A percentile compares a stretch with the other conserved stretches of the same genome.
Conservation (phyloP, 2,329 filamentous ascomycete genomes). For the Hymenoscyphus fraxineus region DNA sequence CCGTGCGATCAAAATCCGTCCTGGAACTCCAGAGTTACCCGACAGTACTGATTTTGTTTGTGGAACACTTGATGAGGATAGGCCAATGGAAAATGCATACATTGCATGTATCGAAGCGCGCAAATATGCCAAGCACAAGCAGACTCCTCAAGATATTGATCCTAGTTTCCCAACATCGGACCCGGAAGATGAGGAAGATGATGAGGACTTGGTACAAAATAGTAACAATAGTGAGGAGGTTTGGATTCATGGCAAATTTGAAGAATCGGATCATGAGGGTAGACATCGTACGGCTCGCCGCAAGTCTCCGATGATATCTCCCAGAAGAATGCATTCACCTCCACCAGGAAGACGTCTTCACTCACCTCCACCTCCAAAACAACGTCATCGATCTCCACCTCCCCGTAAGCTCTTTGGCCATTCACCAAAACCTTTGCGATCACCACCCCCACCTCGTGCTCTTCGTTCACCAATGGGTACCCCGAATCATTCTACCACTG, state of each 20-base stretch:
- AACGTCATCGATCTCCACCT: conserved; percentile 36
- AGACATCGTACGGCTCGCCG: conserved; percentile 45
- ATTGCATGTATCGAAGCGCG: conserved; percentile 78
- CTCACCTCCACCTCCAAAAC: conserved; percentile 36
- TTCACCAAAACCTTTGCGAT: conserved; percentile 53
- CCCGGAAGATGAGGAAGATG: conserved; percentile 78
- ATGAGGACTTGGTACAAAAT: conserved; percentile 56
- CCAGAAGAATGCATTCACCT: conserved; percentile 48
- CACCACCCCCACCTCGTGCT: conserved; percentile 61
- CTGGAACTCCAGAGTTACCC: conserved; percentile 75
- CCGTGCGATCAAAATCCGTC: conserved; percentile 54
- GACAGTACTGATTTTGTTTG: conserved; percentile 99
- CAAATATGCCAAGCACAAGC: conserved; percentile 73
- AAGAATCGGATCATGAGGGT: conserved; percentile 60
- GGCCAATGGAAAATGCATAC: conserved; percentile 90
- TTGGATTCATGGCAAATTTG: conserved; percentile 70
- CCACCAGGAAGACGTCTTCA: conserved; percentile 38
- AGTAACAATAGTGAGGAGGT: conserved; percentile 63
- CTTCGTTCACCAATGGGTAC: conserved; percentile 47
- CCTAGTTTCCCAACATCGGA: conserved; percentile 96
- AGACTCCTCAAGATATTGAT: conserved; percentile 94
- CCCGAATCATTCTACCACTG: conserved; percentile 40
- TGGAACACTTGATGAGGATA: conserved; percentile 92
- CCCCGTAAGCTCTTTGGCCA: conserved; percentile 36
- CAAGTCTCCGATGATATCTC: conserved; percentile 51